phyloP scores from a whole-genome alignment of 257 asterid genomes.

The Datura wrightii region DNA sequence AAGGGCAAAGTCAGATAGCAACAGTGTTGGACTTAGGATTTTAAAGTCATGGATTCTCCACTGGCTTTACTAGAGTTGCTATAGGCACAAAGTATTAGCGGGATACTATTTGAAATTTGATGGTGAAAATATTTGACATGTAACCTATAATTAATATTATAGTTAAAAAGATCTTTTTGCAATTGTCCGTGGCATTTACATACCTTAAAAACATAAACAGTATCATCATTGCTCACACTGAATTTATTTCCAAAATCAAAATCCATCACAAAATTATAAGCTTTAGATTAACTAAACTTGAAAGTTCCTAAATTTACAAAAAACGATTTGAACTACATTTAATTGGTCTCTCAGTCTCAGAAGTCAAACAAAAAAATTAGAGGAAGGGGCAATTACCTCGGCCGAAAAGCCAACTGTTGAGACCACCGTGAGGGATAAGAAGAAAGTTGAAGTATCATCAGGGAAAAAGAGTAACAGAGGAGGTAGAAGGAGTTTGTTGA shows the following conservation, averaged over 20 bases:
- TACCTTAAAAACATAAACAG: background rate
- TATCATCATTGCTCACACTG: background rate
- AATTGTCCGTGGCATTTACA: background rate
- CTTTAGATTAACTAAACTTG: background rate
- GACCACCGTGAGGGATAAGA: background rate
- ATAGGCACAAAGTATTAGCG: background rate
- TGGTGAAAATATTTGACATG: background rate
- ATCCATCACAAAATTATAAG: background rate
- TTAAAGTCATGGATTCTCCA: background rate
- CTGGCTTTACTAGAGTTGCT: background rate
- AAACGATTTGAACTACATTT: background rate
- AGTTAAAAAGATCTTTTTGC: background rate
- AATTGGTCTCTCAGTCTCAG: background rate
- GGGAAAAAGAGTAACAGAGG: background rate
- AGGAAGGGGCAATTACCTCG: background rate
- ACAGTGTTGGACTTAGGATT: background rate
- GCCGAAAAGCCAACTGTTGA: background rate
- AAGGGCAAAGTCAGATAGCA: background rate
- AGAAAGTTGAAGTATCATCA: background rate
- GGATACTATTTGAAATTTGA: background rate
- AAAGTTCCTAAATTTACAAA: background rate
- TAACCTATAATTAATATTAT: background rate
- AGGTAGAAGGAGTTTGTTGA: background rate
- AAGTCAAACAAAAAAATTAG: background rate
- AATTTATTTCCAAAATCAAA: constrained; percentile 6